A percentile compares a stretch with the other conserved stretches of the same genome.
Conservation (phyloP, 2,329 filamentous ascomycete species). For the Cercospora sesami region DNA sequence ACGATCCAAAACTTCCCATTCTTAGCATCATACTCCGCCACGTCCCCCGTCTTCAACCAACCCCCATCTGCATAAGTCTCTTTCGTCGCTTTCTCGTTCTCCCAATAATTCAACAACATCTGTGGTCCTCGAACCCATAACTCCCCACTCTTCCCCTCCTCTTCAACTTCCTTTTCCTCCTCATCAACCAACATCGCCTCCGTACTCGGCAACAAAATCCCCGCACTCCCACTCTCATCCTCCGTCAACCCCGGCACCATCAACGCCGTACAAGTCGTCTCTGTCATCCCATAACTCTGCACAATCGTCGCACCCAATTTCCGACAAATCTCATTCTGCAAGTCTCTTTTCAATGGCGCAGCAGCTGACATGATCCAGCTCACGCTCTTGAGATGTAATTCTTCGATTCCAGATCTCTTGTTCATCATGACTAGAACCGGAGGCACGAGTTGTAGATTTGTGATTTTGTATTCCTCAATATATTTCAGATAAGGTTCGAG, state of each 20-base stretch:
- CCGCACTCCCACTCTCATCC: constrained; percentile 48
- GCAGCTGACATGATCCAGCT: constrained; percentile 22
- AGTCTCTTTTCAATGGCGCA: constrained; percentile 18
- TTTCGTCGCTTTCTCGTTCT: constrained; percentile 50
- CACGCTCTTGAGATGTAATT: constrained; percentile 55
- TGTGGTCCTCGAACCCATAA: constrained; percentile 72
- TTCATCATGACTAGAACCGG: constrained; percentile 72
- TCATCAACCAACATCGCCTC: constrained; percentile 44
- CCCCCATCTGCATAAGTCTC: constrained; percentile 41
- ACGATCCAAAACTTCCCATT: constrained; percentile 39
- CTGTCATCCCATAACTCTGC: constrained; percentile 71
- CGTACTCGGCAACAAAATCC: constrained; percentile 41
- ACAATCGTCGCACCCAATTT: constrained; percentile 16
- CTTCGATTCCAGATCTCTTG: constrained; percentile 65
- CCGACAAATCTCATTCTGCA: constrained; percentile 17
- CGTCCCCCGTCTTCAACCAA: constrained; percentile 43
- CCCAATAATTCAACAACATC: constrained; percentile 78
- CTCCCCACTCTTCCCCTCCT: constrained; percentile 61
- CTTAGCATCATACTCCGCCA: constrained; percentile 31
- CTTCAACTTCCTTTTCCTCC: constrained; percentile 41
- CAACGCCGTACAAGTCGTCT: constrained; percentile 69
- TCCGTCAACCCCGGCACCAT: constrained; percentile 57
- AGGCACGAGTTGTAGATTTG: constrained; percentile 66
- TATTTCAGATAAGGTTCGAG: constrained; percentile 57
- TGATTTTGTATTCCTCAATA: constrained; percentile 68